These are phyloP conservation scores for Eimeria zaria DNA, from an alignment of 169 alveolate genomes.

Conservation along the genomic window DNA sequence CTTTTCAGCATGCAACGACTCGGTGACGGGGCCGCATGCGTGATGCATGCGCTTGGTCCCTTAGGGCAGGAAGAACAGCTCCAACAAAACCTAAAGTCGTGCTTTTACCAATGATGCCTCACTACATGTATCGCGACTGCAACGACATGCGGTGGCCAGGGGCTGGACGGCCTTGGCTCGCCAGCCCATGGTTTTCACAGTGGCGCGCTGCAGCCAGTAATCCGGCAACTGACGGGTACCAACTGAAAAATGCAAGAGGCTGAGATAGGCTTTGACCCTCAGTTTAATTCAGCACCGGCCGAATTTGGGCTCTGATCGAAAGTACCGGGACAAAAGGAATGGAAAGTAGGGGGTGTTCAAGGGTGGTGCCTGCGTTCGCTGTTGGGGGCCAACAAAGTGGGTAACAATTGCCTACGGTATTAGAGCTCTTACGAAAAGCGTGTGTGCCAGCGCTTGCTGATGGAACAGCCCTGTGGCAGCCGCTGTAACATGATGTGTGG, in stretches of 20 bases:
- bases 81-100: not conserved
- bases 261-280: not conserved
- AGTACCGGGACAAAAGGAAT: no score
- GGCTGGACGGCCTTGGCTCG: not conserved
- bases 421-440: not conserved
- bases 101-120: not conserved
- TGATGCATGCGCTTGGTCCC: not conserved
- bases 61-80: not conserved
- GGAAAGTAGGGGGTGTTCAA: no score
- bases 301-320: no score
- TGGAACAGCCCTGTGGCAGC: not conserved
- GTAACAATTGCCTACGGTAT: not conserved
- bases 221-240: not conserved
- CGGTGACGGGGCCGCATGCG: not conserved
- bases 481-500: not conserved
- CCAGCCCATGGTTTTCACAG: not conserved
- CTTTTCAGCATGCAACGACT: not conserved
- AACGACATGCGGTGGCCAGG: constrained; percentile 4
- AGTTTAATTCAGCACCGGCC: not conserved
- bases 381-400: not conserved
- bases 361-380: not conserved
- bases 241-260: not conserved
- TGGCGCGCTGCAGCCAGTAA: not conserved
- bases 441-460: not conserved
- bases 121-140: not conserved